A percentile compares a stretch with the other conserved stretches of the same genome.
These are phyloP conservation scores for Blastobotrys petasosporus DNA, from an alignment of 1,139 yeast species.

Conservation along the genomic window DNA sequence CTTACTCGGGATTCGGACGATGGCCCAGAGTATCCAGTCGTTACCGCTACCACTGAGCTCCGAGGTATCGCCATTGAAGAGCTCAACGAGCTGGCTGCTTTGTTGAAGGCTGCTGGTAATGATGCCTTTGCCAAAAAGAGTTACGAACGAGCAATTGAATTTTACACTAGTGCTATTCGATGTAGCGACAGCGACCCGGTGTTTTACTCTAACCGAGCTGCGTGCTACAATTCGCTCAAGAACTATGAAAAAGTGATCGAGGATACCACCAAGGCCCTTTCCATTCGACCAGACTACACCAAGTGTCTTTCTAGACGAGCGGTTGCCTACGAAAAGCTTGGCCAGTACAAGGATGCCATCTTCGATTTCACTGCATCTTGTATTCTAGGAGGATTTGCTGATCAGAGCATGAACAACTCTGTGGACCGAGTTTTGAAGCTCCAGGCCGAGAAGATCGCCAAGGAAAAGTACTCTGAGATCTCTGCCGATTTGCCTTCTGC, in stretches of 20 bases:
- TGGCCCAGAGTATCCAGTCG: slow-evolving; percentile 14
- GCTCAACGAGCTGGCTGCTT: slow-evolving; percentile 58
- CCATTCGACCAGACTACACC: slow-evolving; percentile 80
- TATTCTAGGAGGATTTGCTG: slow-evolving; percentile 48
- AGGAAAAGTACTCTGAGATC: slow-evolving; percentile 49
- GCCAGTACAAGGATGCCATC: slow-evolving; percentile 76
- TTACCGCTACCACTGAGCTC: slow-evolving; percentile 8
- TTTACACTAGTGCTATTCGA: slow-evolving; percentile 70
- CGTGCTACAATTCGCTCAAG: slow-evolving; percentile 81
- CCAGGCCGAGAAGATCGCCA: slow-evolving; percentile 45
- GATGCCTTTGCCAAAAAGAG: slow-evolving; percentile 64
- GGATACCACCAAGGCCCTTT: slow-evolving; percentile 81
- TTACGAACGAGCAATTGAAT: slow-evolving; percentile 65
- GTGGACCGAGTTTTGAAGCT: slow-evolving; percentile 83
- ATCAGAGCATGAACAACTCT: slow-evolving; percentile 69
- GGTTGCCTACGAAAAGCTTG: slow-evolving; percentile 78
- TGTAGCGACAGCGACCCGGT: slow-evolving; percentile 72
- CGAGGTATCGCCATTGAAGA: slow-evolving; percentile 40
- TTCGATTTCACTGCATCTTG: slow-evolving; percentile 76
- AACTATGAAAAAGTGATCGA: slow-evolving; percentile 77
- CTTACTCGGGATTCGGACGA: slow-evolving; percentile 8
- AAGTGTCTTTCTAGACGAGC: slow-evolving; percentile 72
- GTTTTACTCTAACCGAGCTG: slow-evolving; percentile 89
- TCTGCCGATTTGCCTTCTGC: slow-evolving; percentile 71
- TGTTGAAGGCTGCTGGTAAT: slow-evolving; percentile 88